phyloP scores from a whole-genome alignment of 805 yeast genomes.

The Torulaspora indica region DNA sequence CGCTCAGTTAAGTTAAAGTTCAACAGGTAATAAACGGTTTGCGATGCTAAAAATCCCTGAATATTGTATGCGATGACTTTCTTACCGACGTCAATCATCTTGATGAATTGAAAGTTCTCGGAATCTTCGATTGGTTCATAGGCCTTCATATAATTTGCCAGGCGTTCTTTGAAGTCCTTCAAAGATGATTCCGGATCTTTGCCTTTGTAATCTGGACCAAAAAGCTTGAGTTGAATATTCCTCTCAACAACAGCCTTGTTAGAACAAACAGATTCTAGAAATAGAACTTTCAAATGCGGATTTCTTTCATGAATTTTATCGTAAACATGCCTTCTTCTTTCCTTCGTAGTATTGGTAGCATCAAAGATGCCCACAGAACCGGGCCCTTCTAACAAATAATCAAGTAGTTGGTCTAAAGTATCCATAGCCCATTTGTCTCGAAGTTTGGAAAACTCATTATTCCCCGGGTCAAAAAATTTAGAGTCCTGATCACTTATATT shows the following conservation, averaged over 20 bases:
- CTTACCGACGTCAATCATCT: slow-evolving; percentile 94
- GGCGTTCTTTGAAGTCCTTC: slow-evolving; percentile 73
- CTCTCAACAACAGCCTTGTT: slow-evolving; percentile 74
- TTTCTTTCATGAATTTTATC: slow-evolving; percentile 52
- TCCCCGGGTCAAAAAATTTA: slow-evolving; percentile 78
- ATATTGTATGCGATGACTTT: slow-evolving; percentile 90
- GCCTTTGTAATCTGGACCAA: slow-evolving; percentile 87
- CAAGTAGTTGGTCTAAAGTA: slow-evolving; percentile 76
- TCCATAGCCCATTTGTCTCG: slow-evolving; percentile 97
- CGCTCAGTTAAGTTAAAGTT: slow-evolving; percentile 85
- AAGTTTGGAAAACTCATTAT: slow-evolving; percentile 54
- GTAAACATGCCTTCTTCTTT: slow-evolving; percentile 56
- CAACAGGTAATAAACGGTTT: slow-evolving; percentile 81
- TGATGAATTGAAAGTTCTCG: slow-evolving; percentile 75
- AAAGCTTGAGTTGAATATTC: slow-evolving; percentile 76
- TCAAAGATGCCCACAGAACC: slow-evolving; percentile 93
- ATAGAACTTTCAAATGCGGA: slow-evolving; percentile 69
- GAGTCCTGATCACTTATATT: slow-evolving; percentile 58
- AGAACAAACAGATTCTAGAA: slow-evolving; percentile 81
- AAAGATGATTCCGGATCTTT: slow-evolving; percentile 81
- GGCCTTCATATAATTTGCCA: slow-evolving; percentile 78
- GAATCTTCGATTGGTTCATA: slow-evolving; percentile 85
- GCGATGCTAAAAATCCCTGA: slow-evolving; percentile 84
- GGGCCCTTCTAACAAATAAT: slow-evolving; percentile 70
- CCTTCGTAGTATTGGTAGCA: slow-evolving; percentile 72